Evolutionary conservation across 2,329 filamentous ascomycete genomes (phyloP).

Genomic region (Penicillium brasilianum): DNA sequence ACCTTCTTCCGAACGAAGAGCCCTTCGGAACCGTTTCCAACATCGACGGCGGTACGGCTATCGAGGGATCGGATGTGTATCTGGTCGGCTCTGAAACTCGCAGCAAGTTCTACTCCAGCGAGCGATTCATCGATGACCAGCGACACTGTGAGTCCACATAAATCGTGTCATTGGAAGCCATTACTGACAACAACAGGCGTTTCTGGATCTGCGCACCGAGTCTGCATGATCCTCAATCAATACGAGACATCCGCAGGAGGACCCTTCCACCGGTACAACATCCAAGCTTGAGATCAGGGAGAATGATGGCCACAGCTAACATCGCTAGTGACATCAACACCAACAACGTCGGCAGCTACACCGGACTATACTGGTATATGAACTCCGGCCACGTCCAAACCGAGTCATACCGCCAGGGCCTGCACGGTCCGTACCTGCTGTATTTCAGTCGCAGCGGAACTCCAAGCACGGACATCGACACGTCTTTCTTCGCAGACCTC

Average conservation of each 20-base stretch:
- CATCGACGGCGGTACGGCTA: constrained; percentile 57
- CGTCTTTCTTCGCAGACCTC: constrained; percentile 65
- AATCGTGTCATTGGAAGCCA: not conserved
- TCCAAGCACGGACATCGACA: constrained; percentile 58
- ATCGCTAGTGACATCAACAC: constrained; percentile 62
- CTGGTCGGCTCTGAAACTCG: constrained; percentile 66
- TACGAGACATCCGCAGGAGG: constrained; percentile 69
- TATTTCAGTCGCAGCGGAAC: constrained; percentile 64
- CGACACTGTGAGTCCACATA: constrained; percentile 57
- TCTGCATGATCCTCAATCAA: constrained; percentile 63
- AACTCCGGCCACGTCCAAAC: constrained; percentile 69
- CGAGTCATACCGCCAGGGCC: constrained; percentile 64
- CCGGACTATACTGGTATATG: constrained; percentile 71
- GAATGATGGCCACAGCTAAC: not conserved
- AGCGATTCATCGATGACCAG: constrained; percentile 72
- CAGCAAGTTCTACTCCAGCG: constrained; percentile 72
- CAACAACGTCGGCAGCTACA: constrained; percentile 64
- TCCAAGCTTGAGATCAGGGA: too few species aligned
- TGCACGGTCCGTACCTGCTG: constrained; percentile 70
- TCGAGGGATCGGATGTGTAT: constrained; percentile 65
- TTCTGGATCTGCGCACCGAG: constrained; percentile 54
- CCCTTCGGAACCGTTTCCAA: constrained; percentile 62
- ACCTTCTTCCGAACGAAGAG: constrained; percentile 57
- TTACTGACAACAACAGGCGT: constrained; percentile 32
- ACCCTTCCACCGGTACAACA: constrained; percentile 62